These are phyloP conservation scores for Bisporella sp. DNA, from an alignment of 2,329 filamentous ascomycete genomes.

Conservation along the genomic window DNA sequence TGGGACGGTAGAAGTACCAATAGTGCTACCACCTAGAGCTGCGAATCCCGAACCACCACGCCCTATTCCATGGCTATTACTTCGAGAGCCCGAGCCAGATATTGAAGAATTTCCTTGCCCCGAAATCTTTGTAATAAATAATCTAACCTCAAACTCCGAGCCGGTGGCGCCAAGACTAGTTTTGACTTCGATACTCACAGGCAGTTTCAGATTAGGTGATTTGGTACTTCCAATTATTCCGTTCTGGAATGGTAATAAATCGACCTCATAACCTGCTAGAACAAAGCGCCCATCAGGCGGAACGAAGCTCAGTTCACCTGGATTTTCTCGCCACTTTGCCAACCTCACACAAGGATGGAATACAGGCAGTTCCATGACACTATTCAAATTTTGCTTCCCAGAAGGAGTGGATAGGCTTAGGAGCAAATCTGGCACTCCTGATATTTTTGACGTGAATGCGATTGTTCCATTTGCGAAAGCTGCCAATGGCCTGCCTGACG, in stretches of 20 bases:
- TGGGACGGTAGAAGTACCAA: slow-evolving; percentile 36
- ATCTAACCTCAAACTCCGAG: slow-evolving; percentile 81
- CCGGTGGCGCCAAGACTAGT: slow-evolving; percentile 69
- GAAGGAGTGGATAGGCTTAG: slow-evolving; percentile 74
- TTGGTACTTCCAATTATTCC: slow-evolving; percentile 47
- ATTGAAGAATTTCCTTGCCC: slow-evolving; percentile 32
- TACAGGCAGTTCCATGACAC: slow-evolving; percentile 78
- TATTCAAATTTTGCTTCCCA: slow-evolving; percentile 67
- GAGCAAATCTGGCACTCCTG: slow-evolving; percentile 85
- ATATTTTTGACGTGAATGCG: slow-evolving; percentile 91
- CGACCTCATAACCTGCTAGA: slow-evolving; percentile 88
- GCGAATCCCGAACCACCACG: slow-evolving; percentile 40
- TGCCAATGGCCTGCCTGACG: slow-evolving; percentile 78
- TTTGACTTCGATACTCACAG: slow-evolving; percentile 73
- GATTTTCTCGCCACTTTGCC: slow-evolving; percentile 80
- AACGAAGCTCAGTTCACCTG: slow-evolving; percentile 90
- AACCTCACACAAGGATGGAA: slow-evolving; percentile 95
- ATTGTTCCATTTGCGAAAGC: slow-evolving; percentile 89
- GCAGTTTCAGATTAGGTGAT: slow-evolving; percentile 63
- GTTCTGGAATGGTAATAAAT: slow-evolving; percentile 68
- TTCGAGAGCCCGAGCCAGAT: slow-evolving; percentile 31
- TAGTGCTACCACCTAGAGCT: slow-evolving; percentile 34
- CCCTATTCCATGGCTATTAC: slow-evolving; percentile 31
- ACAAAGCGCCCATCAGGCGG: slow-evolving; percentile 93
- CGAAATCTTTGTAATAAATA: slow-evolving; percentile 65